phyloP scores from a whole-genome alignment of 768 basidiomycete genomes.

The Phaeotremella skinneri region DNA sequence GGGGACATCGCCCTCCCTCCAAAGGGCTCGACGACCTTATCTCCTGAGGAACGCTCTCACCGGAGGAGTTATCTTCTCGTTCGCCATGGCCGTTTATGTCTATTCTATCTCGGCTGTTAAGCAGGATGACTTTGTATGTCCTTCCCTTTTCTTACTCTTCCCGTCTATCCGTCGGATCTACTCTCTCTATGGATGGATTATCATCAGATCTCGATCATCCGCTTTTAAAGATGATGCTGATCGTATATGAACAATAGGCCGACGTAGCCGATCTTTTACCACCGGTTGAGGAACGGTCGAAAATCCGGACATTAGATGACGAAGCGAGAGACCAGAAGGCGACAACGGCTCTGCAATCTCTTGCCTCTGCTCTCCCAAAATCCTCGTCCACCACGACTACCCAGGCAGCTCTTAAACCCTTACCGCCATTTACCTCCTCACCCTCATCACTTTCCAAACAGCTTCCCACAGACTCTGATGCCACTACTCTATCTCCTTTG shows the following conservation, averaged over 20 bases:
- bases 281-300: conserved; percentile 50
- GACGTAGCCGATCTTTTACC: conserved; percentile 50
- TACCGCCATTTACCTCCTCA: conserved; percentile 17
- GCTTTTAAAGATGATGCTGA: conserved; percentile 2
- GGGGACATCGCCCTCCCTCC: conserved; percentile 82
- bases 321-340: conserved; percentile 37
- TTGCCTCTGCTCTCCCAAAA: conserved; percentile 30
- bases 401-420: too few relatives aligned
- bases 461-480: neutral
- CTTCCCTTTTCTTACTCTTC: neutral
- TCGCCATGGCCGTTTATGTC: conserved; percentile 77
- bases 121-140: conserved; percentile 72
- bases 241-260: conserved; percentile 22
- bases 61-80: conserved; percentile 67
- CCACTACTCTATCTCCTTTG: neutral
- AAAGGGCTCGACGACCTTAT: conserved; percentile 83
- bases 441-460: conserved; percentile 10
- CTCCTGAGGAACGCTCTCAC: conserved; percentile 73
- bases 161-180: neutral
- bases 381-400: conserved; percentile 1
- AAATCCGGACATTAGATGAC: conserved; percentile 51
- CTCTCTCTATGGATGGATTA: too few relatives aligned
- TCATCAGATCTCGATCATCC: too few relatives aligned
- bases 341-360: conserved; percentile 17
- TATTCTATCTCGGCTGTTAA: conserved; percentile 93